phyloP scores from a whole-genome alignment of 352 stramenopile genomes.

The Phytopythium litorale region DNA sequence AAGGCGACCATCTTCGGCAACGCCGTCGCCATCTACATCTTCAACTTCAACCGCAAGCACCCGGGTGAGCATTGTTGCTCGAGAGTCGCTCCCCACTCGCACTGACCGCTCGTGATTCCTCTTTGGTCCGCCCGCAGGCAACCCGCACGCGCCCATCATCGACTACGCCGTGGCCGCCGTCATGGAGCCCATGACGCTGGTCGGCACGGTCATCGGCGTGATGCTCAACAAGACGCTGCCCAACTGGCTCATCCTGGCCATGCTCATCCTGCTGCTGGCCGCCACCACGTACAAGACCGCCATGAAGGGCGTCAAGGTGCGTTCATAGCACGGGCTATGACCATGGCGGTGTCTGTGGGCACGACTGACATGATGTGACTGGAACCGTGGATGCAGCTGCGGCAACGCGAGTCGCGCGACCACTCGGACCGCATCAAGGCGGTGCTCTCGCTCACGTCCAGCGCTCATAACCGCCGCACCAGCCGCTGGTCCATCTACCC shows the following conservation, averaged over 20 bases:
- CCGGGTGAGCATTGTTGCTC: conserved; percentile 37
- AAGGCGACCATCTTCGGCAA: conserved; percentile 98
- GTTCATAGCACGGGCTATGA: not conserved
- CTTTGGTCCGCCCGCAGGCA: conserved; percentile 16
- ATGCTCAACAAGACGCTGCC: conserved; percentile 83
- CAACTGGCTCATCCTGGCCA: conserved; percentile 77
- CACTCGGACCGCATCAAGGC: conserved; percentile 44
- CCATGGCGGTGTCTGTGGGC: not conserved
- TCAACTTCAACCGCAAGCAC: conserved; percentile 93
- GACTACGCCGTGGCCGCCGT: conserved; percentile 98
- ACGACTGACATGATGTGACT: not conserved
- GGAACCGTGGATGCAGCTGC: conserved; percentile 25
- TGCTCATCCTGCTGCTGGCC: conserved; percentile 73
- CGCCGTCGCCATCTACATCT: conserved; percentile 92
- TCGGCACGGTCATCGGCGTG: conserved; percentile 75
- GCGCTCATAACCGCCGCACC: conserved; percentile 33
- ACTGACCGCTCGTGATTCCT: not conserved
- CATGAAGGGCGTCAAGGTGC: conserved; percentile 66
- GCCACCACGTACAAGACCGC: conserved; percentile 75
- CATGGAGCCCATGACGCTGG: conserved; percentile 94
- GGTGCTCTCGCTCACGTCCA: conserved; percentile 31
- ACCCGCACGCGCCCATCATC: conserved; percentile 91
- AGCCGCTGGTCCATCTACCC: conserved; percentile 69
- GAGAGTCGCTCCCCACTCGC: not conserved
- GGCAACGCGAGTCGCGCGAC: conserved; percentile 44